Evolutionary conservation across 768 basidiomycete species (phyloP), one percentile per base, ranked within the genome.

Genomic region (Daedaleopsis sinensis): DNA sequence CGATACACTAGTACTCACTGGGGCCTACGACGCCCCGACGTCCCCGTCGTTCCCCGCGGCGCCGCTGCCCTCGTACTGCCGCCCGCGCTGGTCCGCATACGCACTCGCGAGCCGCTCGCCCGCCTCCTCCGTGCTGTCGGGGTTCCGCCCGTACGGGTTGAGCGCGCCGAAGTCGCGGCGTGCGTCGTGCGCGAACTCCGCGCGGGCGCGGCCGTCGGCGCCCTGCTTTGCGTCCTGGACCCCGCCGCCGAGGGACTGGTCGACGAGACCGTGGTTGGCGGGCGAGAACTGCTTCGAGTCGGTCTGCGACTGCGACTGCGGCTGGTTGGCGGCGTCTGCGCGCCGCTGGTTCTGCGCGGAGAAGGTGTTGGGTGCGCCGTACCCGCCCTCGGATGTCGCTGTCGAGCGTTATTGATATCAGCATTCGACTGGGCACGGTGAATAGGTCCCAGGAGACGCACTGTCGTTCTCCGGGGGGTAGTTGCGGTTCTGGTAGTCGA

Each of bases 381-480:
- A 73, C 15, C 72, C 72, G 44, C 72, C 72, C n/a, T 67, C 67
- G 12, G 70, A 67, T 2, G 71, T 71, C 27, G 70, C 71, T 72
- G 60, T 2, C 36, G 23, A 23, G 27, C 8, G 15, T 24, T 19
- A 21, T 23, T 19, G 35, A 46, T 21, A 43, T 55, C 42, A 56
- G 21, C 21, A 18, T 42, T 11, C 2, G 19, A 13, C 1, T 2
- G 27, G n/a, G 19, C 35, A 46, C 21, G 42, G 35, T 19, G 49
- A 32, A n/a, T n/a, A n/a, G n/a, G n/a, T n/a, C n/a, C n/a, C 2
- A 50, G 36, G 43, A 27, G n/a, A 69, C 67, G 59, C 52, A 71
- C 70, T 65, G 57, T 72, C 68, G 42, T 62, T 54, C 21, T 61
- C 48, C 21, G 67, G 62, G 16, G 69, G 69, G 47, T 72, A 72